Base-by-base conservation (phyloP, 495 filamentous ascomycete species). In the Penicillium fimorum region DNA sequence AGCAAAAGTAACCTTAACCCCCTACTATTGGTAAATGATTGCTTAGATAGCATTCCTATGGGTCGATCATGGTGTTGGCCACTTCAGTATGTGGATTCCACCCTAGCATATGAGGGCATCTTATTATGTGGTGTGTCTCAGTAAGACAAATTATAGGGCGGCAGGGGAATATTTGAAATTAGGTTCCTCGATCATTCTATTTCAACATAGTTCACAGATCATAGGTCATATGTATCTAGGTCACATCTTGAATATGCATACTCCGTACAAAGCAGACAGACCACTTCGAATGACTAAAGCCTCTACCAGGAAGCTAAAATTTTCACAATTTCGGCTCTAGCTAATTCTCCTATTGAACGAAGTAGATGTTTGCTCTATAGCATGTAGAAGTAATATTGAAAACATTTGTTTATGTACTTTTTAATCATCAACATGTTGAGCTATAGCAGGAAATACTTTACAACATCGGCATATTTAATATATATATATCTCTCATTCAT, bases 1-100 rank as follows among this genome's bases (percentile, higher is more conserved):
- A 54, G 49, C 11, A 22, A 37, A 20, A 43, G 32, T n/a, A 30
- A 43, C 25, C 3, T 4, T 7, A 27, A 27, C 0, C 25, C 25
- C 25, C 20, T 15, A 3, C 47, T 8, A 63, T 63, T 65, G 57
- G 62, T 18, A 46, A 11, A 52, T 29, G 24, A 38, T 38, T 27
- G 20, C 30, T 54, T 18, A 4, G 20, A 15, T 30, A 20, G 29
- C 37, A 51, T 57, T 50, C 30, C 44, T 38, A 18, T 27, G 4
- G 43, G 30, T 55, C 13, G 44, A 55, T 40, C 41, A 22, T 43
- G 20, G 7, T 24, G 41, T 24, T 24, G 12, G 17, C 18, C 41
- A 43, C 41, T 43, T 43, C 18, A 13, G 6, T 20, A 13, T 24
- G 41, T 24, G 41, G 41, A 8, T 24, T 24, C 18, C 18, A 43